phyloP scores from a whole-genome alignment of 2,329 filamentous ascomycete species.

The Colletotrichum somersetense region DNA sequence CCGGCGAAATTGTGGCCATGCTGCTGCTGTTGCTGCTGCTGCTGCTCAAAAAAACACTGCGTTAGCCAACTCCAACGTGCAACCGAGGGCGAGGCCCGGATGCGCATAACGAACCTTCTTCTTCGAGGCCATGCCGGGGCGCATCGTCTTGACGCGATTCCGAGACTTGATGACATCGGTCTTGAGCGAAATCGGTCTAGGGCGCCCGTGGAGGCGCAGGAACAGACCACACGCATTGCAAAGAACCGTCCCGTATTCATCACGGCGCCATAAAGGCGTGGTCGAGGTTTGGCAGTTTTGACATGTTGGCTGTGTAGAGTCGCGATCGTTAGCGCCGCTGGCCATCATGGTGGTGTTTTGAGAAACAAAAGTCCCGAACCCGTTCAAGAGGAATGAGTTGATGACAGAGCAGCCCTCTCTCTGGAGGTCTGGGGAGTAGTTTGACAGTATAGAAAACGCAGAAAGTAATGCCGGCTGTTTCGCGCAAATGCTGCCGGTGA shows the following conservation, averaged over 20 bases:
- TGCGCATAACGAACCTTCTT: conserved; percentile 75
- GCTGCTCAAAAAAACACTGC: neutral
- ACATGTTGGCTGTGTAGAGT: conserved; percentile 88
- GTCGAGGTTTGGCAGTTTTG: conserved; percentile 97
- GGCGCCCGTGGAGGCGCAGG: conserved; percentile 87
- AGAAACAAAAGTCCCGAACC: neutral
- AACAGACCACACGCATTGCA: conserved; percentile 99
- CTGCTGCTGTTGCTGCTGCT: conserved; percentile 45
- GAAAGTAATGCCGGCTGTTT: neutral
- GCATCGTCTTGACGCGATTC: conserved; percentile 93
- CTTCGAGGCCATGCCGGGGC: conserved; percentile 81
- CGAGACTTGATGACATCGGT: conserved; percentile 99
- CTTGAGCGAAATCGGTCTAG: conserved; percentile 91
- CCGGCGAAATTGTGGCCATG: conserved; percentile 55
- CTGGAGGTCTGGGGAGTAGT: neutral
- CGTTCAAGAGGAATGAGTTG: neutral
- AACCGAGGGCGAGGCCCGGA: neutral
- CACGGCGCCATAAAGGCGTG: conserved; percentile 95
- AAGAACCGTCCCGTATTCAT: conserved; percentile 94
- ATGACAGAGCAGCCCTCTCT: neutral
- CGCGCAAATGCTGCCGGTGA: conserved; percentile 12
- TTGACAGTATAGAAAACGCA: neutral
- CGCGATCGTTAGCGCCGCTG: conserved; percentile 68
- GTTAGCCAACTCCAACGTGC: conserved; percentile 4
- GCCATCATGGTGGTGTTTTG: conserved; percentile 59